phyloP scores from a whole-genome alignment of 1,284 basidiomycete genomes.

The Austroboletus niveus region DNA sequence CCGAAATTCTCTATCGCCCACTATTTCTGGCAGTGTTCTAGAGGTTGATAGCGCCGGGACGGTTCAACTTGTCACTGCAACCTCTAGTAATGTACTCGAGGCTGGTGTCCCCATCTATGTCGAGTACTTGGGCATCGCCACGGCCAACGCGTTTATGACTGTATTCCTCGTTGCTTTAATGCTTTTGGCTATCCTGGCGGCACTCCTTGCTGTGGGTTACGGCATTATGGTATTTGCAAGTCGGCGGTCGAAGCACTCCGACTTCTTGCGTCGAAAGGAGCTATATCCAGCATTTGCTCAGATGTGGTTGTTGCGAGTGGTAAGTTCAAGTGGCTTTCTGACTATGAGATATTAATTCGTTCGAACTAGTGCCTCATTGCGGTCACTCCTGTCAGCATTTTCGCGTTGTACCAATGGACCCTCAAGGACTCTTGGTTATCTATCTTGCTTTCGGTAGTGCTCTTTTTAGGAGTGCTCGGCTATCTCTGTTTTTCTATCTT shows the following conservation, averaged over 20 bases:
- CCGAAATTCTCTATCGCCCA: not conserved
- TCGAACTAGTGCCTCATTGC: slow-evolving; percentile 55
- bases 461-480: slow-evolving; percentile 56
- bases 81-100: slow-evolving; percentile 63
- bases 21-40: slow-evolving; percentile 4
- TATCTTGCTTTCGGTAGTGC: slow-evolving; percentile 61
- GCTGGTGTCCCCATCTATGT: slow-evolving; percentile 82
- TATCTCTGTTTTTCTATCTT: slow-evolving; percentile 46
- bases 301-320: slow-evolving; percentile 60
- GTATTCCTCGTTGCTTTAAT: slow-evolving; percentile 73
- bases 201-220: slow-evolving; percentile 53
- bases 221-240: slow-evolving; percentile 38
- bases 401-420: slow-evolving; percentile 87
- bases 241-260: slow-evolving; percentile 23
- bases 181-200: slow-evolving; percentile 54
- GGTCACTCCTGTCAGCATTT: slow-evolving; percentile 69
- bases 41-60: slow-evolving; percentile 34
- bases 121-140: slow-evolving; percentile 70
- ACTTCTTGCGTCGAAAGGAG: slow-evolving; percentile 34
- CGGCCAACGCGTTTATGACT: slow-evolving; percentile 83
- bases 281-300: slow-evolving; percentile 48
- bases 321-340: slow-evolving; percentile 33
- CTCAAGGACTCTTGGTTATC: slow-evolving; percentile 84
- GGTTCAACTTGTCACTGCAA: slow-evolving; percentile 66
- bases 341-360: slow-evolving; percentile 3